phyloP scores from a whole-genome alignment of 306 rosid genomes.

The Casuarina glauca region DNA sequence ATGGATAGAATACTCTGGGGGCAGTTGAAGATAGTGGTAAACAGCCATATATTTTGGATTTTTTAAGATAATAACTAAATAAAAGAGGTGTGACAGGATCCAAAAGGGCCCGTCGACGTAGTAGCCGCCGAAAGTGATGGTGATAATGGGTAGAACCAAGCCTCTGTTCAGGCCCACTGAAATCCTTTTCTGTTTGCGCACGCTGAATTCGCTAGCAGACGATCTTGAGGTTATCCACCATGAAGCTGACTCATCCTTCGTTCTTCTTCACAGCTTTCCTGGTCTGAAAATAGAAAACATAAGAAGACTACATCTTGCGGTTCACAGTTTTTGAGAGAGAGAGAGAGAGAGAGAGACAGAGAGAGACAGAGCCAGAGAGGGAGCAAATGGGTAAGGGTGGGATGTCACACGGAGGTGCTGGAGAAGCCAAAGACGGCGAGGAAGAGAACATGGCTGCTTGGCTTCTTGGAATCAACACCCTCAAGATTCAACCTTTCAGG shows the following conservation, averaged over 20 bases:
- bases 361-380: slow-evolving; percentile 2
- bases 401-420: slow-evolving; percentile 52
- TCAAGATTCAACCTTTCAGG: slow-evolving; percentile 82
- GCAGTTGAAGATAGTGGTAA: background rate
- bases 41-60: too few relatives aligned
- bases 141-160: too few relatives aligned
- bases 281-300: background rate
- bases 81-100: too few relatives aligned
- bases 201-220: too few relatives aligned
- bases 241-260: background rate
- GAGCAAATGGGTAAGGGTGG: slow-evolving; percentile 73
- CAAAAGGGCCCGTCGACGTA: too few relatives aligned
- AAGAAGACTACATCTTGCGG: background rate
- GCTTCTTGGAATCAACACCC: slow-evolving; percentile 69
- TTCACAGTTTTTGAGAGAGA: background rate
- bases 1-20: too few relatives aligned
- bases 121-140: too few relatives aligned
- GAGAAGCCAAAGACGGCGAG: slow-evolving; percentile 42
- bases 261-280: background rate
- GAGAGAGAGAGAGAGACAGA: background rate
- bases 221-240: background rate
- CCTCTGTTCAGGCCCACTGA: too few relatives aligned
- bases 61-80: too few relatives aligned
- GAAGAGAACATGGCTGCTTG: slow-evolving; percentile 89
- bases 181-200: too few relatives aligned